A percentile compares a stretch with the other conserved stretches of the same genome.
Evolutionary conservation across 495 filamentous ascomycete genomes (phyloP).

Genomic region (Elasticomyces elasticus): DNA sequence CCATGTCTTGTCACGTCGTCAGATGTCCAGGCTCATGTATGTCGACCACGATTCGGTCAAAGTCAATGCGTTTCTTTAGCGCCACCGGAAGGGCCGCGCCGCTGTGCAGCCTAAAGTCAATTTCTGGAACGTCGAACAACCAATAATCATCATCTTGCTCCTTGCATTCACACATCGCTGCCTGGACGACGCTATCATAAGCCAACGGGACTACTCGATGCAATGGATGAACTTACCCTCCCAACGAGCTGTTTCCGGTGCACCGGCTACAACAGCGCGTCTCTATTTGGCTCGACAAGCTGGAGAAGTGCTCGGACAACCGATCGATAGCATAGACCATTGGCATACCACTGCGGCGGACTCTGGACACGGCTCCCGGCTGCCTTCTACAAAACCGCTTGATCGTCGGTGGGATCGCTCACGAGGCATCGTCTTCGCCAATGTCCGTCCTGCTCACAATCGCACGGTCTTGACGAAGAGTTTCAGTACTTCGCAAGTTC

Average conservation of each 20-base stretch:
- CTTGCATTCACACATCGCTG: neutral
- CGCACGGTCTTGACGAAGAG: neutral
- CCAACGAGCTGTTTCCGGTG: neutral
- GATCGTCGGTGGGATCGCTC: slow-evolving; percentile 12
- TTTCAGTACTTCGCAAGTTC: neutral
- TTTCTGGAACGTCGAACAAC: neutral
- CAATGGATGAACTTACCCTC: slow-evolving; percentile 1
- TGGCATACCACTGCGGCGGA: neutral
- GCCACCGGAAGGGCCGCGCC: neutral
- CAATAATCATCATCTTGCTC: neutral
- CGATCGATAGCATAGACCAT: neutral
- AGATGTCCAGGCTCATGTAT: neutral
- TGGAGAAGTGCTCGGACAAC: neutral
- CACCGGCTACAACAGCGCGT: neutral
- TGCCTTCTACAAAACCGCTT: slow-evolving; percentile 1
- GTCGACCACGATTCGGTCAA: neutral
- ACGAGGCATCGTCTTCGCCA: slow-evolving; percentile 7
- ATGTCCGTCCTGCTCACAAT: neutral
- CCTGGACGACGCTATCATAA: neutral
- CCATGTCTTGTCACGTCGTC: slow-evolving; percentile 4
- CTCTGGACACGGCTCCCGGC: neutral
- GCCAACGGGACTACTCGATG: neutral
- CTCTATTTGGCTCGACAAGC: neutral
- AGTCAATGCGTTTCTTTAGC: neutral
- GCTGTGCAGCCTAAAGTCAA: too few species aligned